Evolutionary conservation across 768 basidiomycete genomes (phyloP).

Genomic region (Lentinula lateritia): DNA sequence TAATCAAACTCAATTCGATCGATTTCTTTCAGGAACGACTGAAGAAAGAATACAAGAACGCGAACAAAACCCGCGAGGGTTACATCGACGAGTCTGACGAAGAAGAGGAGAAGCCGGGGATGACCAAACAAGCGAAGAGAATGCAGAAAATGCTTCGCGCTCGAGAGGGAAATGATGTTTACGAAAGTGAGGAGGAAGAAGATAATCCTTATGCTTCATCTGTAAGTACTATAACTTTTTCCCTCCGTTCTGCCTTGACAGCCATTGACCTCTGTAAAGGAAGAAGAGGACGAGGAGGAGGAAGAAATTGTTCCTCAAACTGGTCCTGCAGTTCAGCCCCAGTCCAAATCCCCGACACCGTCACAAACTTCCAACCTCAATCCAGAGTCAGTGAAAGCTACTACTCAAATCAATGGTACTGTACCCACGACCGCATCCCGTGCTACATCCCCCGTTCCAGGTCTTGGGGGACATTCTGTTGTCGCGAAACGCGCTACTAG

Average conservation of each 20-base stretch:
- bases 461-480: conserved; percentile 69
- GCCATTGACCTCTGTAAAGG: conserved; percentile 7
- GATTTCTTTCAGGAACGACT: conserved; percentile 58
- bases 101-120: conserved; percentile 50
- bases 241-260: neutral
- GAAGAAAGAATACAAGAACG: conserved; percentile 74
- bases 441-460: conserved; percentile 54
- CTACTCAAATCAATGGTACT: neutral
- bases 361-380: conserved; percentile 41
- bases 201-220: conserved; percentile 80
- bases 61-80: conserved; percentile 69
- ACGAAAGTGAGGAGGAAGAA: conserved; percentile 82
- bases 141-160: conserved; percentile 85
- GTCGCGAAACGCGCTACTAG: conserved; percentile 84
- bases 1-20: neutral
- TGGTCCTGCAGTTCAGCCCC: conserved; percentile 39
- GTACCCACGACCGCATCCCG: conserved; percentile 36
- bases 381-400: conserved; percentile 23
- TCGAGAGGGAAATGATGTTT: conserved; percentile 75
- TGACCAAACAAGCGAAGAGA: conserved; percentile 67
- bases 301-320: conserved; percentile 44
- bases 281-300: conserved; percentile 74
- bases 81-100: conserved; percentile 75
- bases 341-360: conserved; percentile 34
- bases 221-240: conserved; percentile 33